Conservation (phyloP, 345 rosid genomes). For the Dimocarpus longan region DNA sequence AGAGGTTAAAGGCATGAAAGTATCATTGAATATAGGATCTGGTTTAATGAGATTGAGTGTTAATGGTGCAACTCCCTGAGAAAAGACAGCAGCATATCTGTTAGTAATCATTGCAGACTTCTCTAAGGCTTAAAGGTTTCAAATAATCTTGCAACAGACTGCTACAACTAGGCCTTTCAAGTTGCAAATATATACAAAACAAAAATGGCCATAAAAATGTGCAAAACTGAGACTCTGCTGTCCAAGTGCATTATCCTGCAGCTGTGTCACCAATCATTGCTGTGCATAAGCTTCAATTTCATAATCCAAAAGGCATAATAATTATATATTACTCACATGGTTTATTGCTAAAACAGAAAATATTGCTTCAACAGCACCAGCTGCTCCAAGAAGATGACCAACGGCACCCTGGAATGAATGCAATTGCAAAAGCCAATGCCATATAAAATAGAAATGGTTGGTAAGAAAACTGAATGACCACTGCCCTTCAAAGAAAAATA, state of each 20-base stretch:
- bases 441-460: background rate
- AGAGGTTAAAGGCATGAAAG: conserved; percentile 65
- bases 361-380: conserved; percentile 93
- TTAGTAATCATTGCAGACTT: conserved; percentile 10
- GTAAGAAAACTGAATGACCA: conserved; percentile 1
- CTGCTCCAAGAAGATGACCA: conserved; percentile 99
- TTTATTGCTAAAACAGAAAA: conserved; percentile 73
- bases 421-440: conserved; percentile 4
- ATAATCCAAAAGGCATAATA: background rate
- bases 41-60: conserved; percentile 77
- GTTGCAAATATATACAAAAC: background rate
- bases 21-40: conserved; percentile 67
- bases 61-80: conserved; percentile 86
- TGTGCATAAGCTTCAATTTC: conserved; percentile 2
- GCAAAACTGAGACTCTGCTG: background rate
- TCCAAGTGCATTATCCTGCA: background rate
- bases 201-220: background rate
- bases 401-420: conserved; percentile 66
- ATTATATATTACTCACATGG: conserved; percentile 47
- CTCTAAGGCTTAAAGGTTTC: background rate
- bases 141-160: background rate
- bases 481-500: background rate
- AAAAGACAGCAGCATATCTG: conserved; percentile 11
- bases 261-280: background rate
- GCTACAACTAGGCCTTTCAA: background rate